These are phyloP conservation scores for Acer saccharum DNA, from an alignment of 345 rosid species.

Conservation along the genomic window DNA sequence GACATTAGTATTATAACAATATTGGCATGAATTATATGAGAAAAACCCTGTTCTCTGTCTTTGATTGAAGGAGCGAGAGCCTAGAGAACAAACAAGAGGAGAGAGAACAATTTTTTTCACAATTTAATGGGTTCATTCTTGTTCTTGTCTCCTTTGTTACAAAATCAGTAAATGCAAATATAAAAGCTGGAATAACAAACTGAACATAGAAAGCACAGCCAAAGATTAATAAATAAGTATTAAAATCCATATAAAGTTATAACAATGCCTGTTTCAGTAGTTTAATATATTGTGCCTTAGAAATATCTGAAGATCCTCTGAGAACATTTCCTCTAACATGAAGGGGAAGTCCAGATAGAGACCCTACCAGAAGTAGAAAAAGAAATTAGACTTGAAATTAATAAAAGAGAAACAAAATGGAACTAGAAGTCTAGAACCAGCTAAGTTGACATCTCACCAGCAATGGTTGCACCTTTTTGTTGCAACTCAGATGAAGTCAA, in stretches of 20 bases:
- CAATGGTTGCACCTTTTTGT: constrained; percentile 34
- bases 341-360: constrained; percentile 37
- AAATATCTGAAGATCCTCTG: constrained; percentile 28
- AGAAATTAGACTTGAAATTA: not conserved
- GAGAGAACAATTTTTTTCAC: not conserved
- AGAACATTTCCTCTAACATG: constrained; percentile 33
- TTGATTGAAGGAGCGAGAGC: too few relatives aligned
- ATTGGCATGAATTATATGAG: not conserved
- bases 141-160: not conserved
- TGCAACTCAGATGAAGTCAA: constrained; percentile 31
- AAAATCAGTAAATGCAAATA: not conserved
- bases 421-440: not conserved
- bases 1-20: too few relatives aligned
- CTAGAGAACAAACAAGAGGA: too few relatives aligned
- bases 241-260: not conserved
- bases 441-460: constrained; percentile 19
- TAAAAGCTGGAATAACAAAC: not conserved
- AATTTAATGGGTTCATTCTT: not conserved
- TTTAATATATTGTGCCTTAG: constrained; percentile 35
- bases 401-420: not conserved
- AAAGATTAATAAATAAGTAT: not conserved
- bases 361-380: constrained; percentile 14
- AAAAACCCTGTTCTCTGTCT: not conserved
- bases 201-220: not conserved
- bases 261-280: constrained; percentile 38